phyloP scores from a whole-genome alignment of 129 eudicot genomes.

The Flaveria brownii region DNA sequence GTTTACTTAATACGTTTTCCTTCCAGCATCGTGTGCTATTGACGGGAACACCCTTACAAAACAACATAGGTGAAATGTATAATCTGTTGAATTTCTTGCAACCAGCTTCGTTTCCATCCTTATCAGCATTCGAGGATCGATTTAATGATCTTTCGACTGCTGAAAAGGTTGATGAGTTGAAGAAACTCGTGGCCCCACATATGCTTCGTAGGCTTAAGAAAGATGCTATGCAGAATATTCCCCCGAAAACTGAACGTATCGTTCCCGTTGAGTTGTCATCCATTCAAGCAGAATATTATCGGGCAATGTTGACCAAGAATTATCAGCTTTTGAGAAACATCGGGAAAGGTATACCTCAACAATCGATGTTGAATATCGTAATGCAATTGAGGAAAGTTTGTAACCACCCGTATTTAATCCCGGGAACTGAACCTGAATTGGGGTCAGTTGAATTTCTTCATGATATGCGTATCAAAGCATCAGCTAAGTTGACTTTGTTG shows the following conservation, averaged over 20 bases:
- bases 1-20: conserved; percentile 74
- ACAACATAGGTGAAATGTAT: conserved; percentile 92
- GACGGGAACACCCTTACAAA: conserved; percentile 97
- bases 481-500: conserved; percentile 79
- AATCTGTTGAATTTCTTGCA: conserved; percentile 86
- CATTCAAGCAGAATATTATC: conserved; percentile 93
- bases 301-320: conserved; percentile 96
- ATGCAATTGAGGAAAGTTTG: conserved; percentile 95
- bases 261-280: conserved; percentile 97
- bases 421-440: conserved; percentile 90
- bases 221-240: conserved; percentile 93
- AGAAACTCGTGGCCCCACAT: conserved; percentile 93
- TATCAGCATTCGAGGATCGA: conserved; percentile 80
- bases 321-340: conserved; percentile 83
- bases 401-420: conserved; percentile 94
- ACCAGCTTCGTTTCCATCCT: conserved; percentile 83
- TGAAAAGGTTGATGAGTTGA: conserved; percentile 87
- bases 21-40: conserved; percentile 93
- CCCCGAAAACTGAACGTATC: conserved; percentile 92
- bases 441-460: conserved; percentile 91
- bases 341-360: conserved; percentile 85
- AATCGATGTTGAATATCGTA: conserved; percentile 91
- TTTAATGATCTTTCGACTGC: conserved; percentile 91
- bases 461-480: conserved; percentile 96
- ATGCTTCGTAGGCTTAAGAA: conserved; percentile 96